Evolutionary conservation across 805 yeast species (phyloP).

Genomic region (Kregervanrija delftensis): DNA sequence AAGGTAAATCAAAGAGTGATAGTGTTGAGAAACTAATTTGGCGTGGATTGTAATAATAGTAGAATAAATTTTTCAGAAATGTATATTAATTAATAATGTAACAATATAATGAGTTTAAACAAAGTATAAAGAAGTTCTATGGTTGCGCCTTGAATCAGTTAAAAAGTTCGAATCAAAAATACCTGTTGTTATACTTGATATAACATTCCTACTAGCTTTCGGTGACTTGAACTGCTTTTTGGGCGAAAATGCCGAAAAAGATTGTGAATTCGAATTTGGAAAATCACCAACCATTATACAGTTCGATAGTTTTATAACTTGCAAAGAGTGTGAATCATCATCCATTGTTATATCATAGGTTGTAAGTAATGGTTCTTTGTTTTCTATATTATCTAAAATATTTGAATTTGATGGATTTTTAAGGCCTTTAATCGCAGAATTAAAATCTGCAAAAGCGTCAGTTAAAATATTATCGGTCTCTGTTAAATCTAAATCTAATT

Average conservation of each 20-base stretch:
- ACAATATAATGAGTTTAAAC: background rate
- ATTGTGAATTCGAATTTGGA: too few species aligned
- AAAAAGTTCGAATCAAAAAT: background rate
- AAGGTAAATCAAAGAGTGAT: slow-evolving; percentile 54
- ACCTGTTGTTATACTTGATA: background rate
- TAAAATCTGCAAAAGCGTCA: slow-evolving; percentile 21
- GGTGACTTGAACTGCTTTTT: background rate
- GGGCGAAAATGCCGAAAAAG: too few species aligned
- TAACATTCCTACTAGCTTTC: background rate
- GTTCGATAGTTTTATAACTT: too few species aligned
- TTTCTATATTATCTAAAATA: too few species aligned
- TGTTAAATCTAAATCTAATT: slow-evolving; percentile 7
- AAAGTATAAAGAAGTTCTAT: slow-evolving; percentile 9
- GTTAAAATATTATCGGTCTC: slow-evolving; percentile 16
- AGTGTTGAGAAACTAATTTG: slow-evolving; percentile 63
- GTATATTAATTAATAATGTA: background rate
- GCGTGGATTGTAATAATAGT: slow-evolving; percentile 45
- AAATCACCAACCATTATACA: too few species aligned
- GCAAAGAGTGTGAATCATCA: too few species aligned
- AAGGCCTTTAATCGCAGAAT: slow-evolving; percentile 13
- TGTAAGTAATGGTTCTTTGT: too few species aligned
- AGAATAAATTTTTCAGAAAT: background rate
- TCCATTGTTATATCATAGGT: too few species aligned
- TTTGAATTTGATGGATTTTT: background rate
- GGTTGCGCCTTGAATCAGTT: background rate